Conservation (phyloP, 2,329 filamentous ascomycete species). For the Curvularia lunata region DNA sequence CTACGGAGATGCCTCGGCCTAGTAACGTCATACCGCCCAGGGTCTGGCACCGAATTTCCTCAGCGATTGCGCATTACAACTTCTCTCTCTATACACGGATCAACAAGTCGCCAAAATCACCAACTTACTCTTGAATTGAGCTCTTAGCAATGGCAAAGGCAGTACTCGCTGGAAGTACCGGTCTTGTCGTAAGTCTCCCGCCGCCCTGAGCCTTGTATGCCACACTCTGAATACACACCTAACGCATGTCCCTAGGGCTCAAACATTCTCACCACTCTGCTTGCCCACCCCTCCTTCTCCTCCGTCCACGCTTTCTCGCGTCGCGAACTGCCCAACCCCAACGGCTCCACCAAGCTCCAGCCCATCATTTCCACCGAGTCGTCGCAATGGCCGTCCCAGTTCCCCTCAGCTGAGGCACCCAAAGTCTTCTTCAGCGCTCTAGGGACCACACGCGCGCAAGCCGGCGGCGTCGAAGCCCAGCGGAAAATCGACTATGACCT, state of each 20-base stretch:
- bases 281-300: slow-evolving; percentile 60
- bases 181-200: slow-evolving; percentile 58
- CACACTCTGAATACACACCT: background rate
- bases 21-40: background rate
- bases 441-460: slow-evolving; percentile 77
- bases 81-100: background rate
- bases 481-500: slow-evolving; percentile 88
- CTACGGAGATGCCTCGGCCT: background rate
- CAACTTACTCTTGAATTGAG: background rate
- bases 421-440: slow-evolving; percentile 76
- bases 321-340: slow-evolving; percentile 61
- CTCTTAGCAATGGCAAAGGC: slow-evolving; percentile 54
- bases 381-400: slow-evolving; percentile 67
- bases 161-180: slow-evolving; percentile 69
- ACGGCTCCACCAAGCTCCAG: slow-evolving; percentile 65
- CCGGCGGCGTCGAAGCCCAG: slow-evolving; percentile 79
- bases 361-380: slow-evolving; percentile 71
- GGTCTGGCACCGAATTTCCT: background rate
- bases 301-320: slow-evolving; percentile 70
- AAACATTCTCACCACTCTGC: slow-evolving; percentile 71
- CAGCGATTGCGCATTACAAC: background rate
- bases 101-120: too few relatives aligned
- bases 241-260: slow-evolving; percentile 61
- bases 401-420: slow-evolving; percentile 62
- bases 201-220: background rate